These are phyloP conservation scores for Pistacia integerrima DNA, from an alignment of 345 rosid genomes.

Conservation along the genomic window DNA sequence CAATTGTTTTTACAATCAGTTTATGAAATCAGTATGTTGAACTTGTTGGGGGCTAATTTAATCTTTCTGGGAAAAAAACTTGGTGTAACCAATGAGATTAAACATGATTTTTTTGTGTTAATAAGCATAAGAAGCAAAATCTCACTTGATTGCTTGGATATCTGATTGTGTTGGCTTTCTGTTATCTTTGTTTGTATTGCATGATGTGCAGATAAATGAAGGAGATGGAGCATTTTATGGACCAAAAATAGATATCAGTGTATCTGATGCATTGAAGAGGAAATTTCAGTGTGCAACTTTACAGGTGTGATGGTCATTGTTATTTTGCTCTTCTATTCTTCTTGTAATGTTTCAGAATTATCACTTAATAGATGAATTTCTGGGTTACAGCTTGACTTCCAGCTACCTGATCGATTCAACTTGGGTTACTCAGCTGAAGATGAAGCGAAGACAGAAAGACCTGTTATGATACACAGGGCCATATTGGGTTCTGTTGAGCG, in stretches of 20 bases:
- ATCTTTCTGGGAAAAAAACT: too few species aligned
- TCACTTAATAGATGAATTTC: conserved; percentile 22
- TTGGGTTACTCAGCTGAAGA: conserved; percentile 87
- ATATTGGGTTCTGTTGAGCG: conserved; percentile 96
- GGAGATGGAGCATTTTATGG: conserved; percentile 99
- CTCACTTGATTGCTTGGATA: neutral
- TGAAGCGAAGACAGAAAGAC: conserved; percentile 77
- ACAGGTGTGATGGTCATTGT: conserved; percentile 54
- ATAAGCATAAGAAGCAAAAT: neutral
- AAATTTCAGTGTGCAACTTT: conserved; percentile 95
- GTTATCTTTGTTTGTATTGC: conserved; percentile 6
- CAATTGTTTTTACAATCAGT: too few species aligned
- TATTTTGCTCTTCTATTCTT: neutral
- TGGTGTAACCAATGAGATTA: too few species aligned
- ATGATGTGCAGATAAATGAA: conserved; percentile 65
- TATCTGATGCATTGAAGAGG: conserved; percentile 91
- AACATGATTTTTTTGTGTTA: too few species aligned
- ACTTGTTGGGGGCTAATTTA: too few species aligned
- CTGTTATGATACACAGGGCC: conserved; percentile 97
- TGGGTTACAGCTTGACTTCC: conserved; percentile 86
- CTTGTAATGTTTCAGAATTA: conserved; percentile 15
- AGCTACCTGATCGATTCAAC: conserved; percentile 80
- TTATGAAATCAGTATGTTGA: too few species aligned
- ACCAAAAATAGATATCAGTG: conserved; percentile 96
- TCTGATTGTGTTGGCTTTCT: neutral